These are phyloP conservation scores for Thinopyrum obtusiflorum DNA, from an alignment of 202 grass and related monocot species.

Conservation along the genomic window DNA sequence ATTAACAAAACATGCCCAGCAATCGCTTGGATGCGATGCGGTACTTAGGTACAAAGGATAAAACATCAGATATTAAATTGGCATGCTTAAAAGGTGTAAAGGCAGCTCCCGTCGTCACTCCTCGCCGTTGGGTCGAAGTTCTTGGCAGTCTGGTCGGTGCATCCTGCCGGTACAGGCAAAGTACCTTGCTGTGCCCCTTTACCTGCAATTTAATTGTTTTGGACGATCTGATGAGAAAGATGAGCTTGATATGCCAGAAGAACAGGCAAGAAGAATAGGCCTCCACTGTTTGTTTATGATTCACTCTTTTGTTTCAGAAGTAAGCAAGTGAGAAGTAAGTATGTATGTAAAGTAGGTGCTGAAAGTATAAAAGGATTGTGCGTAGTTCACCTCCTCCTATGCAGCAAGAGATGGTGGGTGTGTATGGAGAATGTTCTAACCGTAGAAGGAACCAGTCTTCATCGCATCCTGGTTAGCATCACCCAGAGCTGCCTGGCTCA, in stretches of 20 bases:
- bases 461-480: constrained; percentile 71
- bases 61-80: constrained; percentile 10
- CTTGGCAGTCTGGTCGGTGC: constrained; percentile 44
- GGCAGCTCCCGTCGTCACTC: constrained; percentile 63
- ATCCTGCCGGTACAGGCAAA: constrained; percentile 60
- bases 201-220: constrained; percentile 37
- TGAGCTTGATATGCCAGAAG: neutral
- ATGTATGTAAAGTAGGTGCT: constrained; percentile 1
- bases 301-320: neutral
- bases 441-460: constrained; percentile 56
- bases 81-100: constrained; percentile 46
- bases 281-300: neutral
- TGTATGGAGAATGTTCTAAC: constrained; percentile 35
- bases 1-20: constrained; percentile 43
- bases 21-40: constrained; percentile 22
- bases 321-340: neutral
- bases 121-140: constrained; percentile 63
- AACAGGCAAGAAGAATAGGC: neutral
- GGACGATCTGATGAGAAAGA: neutral
- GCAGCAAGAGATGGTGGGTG: constrained; percentile 13
- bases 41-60: constrained; percentile 25
- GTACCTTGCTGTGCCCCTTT: constrained; percentile 59
- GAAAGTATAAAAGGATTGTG: constrained; percentile 4
- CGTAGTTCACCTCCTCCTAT: constrained; percentile 35
- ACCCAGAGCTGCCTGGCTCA: constrained; percentile 82